Conservation (phyloP, 2,329 filamentous ascomycete genomes). For the Botrytis pseudocinerea region DNA sequence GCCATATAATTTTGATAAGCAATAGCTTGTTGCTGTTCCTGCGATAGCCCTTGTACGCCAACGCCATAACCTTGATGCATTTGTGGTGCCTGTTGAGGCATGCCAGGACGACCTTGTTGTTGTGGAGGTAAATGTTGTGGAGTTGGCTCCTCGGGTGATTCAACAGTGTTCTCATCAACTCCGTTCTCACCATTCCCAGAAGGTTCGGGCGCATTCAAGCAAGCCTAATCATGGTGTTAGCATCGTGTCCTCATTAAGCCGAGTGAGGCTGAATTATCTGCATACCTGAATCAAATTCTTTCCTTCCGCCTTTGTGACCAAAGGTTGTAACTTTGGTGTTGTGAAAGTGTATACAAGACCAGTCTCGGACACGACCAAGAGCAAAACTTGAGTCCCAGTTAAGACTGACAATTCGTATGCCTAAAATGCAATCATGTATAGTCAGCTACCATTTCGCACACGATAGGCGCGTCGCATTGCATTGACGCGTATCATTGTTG, state of each 20-base stretch:
- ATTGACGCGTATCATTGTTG: slow-evolving; percentile 29
- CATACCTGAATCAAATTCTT: slow-evolving; percentile 97
- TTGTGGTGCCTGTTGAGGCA: slow-evolving; percentile 59
- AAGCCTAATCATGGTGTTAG: slow-evolving; percentile 69
- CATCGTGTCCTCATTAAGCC: slow-evolving; percentile 20
- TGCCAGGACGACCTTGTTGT: slow-evolving; percentile 56
- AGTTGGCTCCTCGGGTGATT: slow-evolving; percentile 87
- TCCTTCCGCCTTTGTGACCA: slow-evolving; percentile 97
- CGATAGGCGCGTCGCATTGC: slow-evolving; percentile 31
- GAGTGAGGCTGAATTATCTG: slow-evolving; percentile 13
- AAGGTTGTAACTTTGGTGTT: slow-evolving; percentile 94
- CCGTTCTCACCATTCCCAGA: slow-evolving; percentile 78
- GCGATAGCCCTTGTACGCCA: slow-evolving; percentile 50
- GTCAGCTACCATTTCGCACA: slow-evolving; percentile 32
- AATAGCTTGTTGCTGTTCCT: slow-evolving; percentile 70
- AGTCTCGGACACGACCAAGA: slow-evolving; percentile 95
- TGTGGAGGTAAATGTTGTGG: slow-evolving; percentile 72
- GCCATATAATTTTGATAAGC: slow-evolving; percentile 82
- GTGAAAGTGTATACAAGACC: slow-evolving; percentile 98
- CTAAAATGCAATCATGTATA: slow-evolving; percentile 48
- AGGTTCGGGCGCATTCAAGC: slow-evolving; percentile 93
- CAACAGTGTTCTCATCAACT: slow-evolving; percentile 76
- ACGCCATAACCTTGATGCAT: slow-evolving; percentile 62
- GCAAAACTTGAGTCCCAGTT: slow-evolving; percentile 93
- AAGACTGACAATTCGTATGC: slow-evolving; percentile 97